Evolutionary conservation across 176 grass and related monocot genomes (phyloP), one percentile per base, ranked within the genome.

Genomic region (Tuctoria greenei): DNA sequence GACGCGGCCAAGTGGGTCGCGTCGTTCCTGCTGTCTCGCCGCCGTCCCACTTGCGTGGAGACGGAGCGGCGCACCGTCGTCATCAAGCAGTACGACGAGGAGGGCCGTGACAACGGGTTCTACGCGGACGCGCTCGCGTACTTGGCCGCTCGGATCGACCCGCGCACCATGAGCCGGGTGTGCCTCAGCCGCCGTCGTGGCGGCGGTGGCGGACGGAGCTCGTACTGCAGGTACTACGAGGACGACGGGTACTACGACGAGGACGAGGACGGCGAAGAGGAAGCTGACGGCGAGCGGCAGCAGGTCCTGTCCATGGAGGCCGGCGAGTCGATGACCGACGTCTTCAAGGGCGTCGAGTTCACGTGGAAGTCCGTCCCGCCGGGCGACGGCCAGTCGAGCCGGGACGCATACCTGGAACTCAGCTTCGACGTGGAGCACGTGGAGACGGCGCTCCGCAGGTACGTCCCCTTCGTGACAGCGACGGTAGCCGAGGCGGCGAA

Each of bases 331-430:
- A 80, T 28, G 20, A 16, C 39, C 41, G 76, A 86, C 62, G 69
- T 51, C 41, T 86, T 86, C 70, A 69, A 86, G 11, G 76, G 76
- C 70, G 70, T 62, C 42, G 34, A 23, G 50, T 86, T 86, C 83
- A 41, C 4, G 12, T 86, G 83, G 77, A 10, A 31, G 21, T 73
- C 50, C 60, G 75, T n/a, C n/a, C n/a, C n/a, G n/a, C n/a, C n/a
- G n/a, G n/a, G n/a, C n/a, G n/a, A n/a, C n/a, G n/a, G n/a, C n/a
- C n/a, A n/a, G n/a, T n/a, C n/a, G n/a, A n/a, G n/a, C n/a, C n/a
- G n/a, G n/a, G n/a, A n/a, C n/a, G n/a, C n/a, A n/a, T n/a, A n/a
- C n/a, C n/a, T 74, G 7, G 47, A 35, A 25, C 58, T 84, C 46
- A 78, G 74, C 58, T 84, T 84, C 74, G 82, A 56, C 46, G 82